Percentiles rank a stretch among this genome's conserved stretches.
phyloP scores from a whole-genome alignment of 768 basidiomycete genomes.

The Tubosaeta sp. region DNA sequence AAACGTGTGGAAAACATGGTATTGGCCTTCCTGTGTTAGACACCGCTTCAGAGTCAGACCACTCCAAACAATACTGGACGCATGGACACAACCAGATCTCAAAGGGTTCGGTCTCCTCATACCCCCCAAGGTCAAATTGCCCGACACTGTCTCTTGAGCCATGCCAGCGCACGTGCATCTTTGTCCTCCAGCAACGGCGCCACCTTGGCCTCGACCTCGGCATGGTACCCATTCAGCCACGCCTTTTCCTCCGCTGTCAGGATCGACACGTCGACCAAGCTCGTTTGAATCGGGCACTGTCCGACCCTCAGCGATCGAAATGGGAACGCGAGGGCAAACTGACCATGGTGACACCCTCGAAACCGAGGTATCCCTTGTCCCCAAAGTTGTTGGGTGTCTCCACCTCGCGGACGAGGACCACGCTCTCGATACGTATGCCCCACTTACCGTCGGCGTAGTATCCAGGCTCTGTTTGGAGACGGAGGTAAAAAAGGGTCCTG shows the following conservation, averaged over 20 bases:
- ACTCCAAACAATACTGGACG: not conserved
- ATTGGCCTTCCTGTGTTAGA: not conserved
- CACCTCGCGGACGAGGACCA: slow-evolving; percentile 71
- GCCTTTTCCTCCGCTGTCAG: slow-evolving; percentile 62
- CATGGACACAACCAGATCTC: not conserved
- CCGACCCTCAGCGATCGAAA: not conserved
- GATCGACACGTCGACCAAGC: slow-evolving; percentile 62
- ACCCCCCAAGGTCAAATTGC: slow-evolving; percentile 9
- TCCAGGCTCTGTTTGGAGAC: slow-evolving; percentile 61
- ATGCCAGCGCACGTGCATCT: slow-evolving; percentile 28
- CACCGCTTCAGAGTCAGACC: not conserved
- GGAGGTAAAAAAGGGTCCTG: not conserved
- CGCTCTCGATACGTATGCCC: slow-evolving; percentile 91
- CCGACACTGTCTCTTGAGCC: slow-evolving; percentile 20
- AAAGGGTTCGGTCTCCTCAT: not conserved
- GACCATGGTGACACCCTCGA: slow-evolving; percentile 88
- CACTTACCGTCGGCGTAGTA: slow-evolving; percentile 89
- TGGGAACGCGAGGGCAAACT: slow-evolving; percentile 18
- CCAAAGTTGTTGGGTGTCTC: slow-evolving; percentile 79
- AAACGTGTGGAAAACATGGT: not conserved
- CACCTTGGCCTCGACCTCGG: slow-evolving; percentile 54
- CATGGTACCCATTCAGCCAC: slow-evolving; percentile 87
- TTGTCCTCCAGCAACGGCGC: slow-evolving; percentile 47
- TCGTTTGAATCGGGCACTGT: slow-evolving; percentile 82
- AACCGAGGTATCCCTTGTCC: slow-evolving; percentile 72